Evolutionary conservation across 805 yeast genomes (phyloP), one percentile per base, ranked within the genome.

Genomic region (Saccharomycopsis olivae): DNA sequence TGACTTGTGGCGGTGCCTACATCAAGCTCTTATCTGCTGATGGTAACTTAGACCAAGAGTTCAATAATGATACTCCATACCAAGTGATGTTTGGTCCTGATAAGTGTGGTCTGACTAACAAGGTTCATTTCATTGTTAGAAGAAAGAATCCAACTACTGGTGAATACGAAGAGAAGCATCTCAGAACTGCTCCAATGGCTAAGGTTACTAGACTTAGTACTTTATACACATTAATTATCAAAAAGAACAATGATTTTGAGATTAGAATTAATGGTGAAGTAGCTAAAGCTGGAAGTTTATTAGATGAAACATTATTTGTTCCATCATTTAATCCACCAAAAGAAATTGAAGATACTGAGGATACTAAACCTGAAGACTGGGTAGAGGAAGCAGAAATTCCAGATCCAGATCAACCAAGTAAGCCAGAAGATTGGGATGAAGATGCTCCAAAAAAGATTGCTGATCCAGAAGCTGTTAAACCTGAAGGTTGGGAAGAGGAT

Each of bases 11-110:
- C 36, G 96, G 96, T 40, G 89, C 94, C 1, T 88, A 87, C 60
- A 57, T 88, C 49, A 88, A 88, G 64, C 64, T 88, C 33, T 59
- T 88, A 40, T 65, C 75, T 33, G 55, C 60, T 18, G 64, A 55
- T 1, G 58, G 55, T 8, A 52, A 55, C 17, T 58, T 53, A 40
- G 64, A 61, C 27, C 55, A 59, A 29, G 71, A 72, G 44, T 80
- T 86, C 64, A 66, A 64, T 48, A 70, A 73, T 45, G 75, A 67
- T 20, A 69, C 94, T 3, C 83, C 87, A 2, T 85, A 80, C 61
- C 86, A 81, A 58, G 62, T 88, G 48, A 81, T 88, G 89, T 88
- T 88, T 63, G 96, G 96, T 16, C 96, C 96, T 33, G 96, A 88
- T 60, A 75, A 71, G 56, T 88, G 96, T 62, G 95, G 94, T 2